Evolutionary conservation across 176 grass and related monocot species (phyloP).

Genomic region (Paspalum notatum): DNA sequence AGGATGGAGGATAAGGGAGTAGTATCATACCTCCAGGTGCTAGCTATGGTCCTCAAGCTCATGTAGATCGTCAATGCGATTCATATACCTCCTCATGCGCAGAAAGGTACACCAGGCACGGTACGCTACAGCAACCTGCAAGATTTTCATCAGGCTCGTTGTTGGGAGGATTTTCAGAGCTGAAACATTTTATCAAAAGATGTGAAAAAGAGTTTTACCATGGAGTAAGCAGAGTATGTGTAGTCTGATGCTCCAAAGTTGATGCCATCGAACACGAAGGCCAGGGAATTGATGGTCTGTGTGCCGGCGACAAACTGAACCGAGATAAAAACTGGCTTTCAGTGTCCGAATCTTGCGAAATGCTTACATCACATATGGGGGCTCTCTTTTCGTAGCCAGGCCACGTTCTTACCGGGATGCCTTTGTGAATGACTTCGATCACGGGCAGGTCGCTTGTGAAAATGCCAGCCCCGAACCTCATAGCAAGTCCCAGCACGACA

Average conservation of each 20-base stretch:
- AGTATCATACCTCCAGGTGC: slow-evolving; percentile 57
- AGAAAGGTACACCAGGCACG: slow-evolving; percentile 66
- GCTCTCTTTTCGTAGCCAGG: background rate
- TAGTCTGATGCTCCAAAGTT: slow-evolving; percentile 84
- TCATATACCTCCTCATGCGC: slow-evolving; percentile 69
- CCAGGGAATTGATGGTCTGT: slow-evolving; percentile 72
- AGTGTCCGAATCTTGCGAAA: slow-evolving; percentile 15
- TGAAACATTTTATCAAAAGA: background rate
- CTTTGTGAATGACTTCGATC: slow-evolving; percentile 67
- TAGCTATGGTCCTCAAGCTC: slow-evolving; percentile 50
- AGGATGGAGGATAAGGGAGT: slow-evolving; percentile 26
- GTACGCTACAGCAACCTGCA: slow-evolving; percentile 79
- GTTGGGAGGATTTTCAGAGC: slow-evolving; percentile 14
- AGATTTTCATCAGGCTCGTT: slow-evolving; percentile 13
- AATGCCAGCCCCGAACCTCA: slow-evolving; percentile 78
- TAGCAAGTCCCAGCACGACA: slow-evolving; percentile 57
- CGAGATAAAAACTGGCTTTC: background rate
- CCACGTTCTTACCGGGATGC: slow-evolving; percentile 64
- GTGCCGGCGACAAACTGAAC: slow-evolving; percentile 73
- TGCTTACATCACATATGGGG: background rate
- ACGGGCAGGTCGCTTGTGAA: slow-evolving; percentile 72
- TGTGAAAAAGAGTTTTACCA: slow-evolving; percentile 42
- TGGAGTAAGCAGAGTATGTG: slow-evolving; percentile 67
- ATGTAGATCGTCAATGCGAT: slow-evolving; percentile 65
- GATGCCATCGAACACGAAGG: slow-evolving; percentile 76